Base-by-base conservation (phyloP, 2,329 filamentous ascomycete genomes). In the Chaetomium sp. region DNA sequence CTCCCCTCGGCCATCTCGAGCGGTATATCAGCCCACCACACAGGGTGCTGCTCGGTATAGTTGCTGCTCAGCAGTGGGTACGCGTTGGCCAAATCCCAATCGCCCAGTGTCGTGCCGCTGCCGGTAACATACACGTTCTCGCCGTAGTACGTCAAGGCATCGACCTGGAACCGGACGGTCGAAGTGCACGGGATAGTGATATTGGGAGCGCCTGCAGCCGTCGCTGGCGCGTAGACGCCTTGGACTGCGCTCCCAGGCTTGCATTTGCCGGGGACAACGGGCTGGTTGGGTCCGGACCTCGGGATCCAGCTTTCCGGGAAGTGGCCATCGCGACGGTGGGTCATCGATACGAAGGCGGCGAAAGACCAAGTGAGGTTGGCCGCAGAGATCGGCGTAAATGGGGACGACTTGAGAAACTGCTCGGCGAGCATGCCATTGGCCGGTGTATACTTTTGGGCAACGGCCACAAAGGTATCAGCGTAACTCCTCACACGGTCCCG, bases 401-500 rank as follows among this genome's bases (percentile, higher is more conserved):
- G 19, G 35, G 63, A 47, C 11, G 64, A 67, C 46, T 74, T 74
- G 58, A 74, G 69, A 62, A 76, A 80, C 55, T 80, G 78, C 64
- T 81, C 78, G 2, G 82, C 74, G 12, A 89, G 67, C 1, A 79
- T 79, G 12, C 87, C 87, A 58, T 84, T 80, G 1, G 74, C 59
- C 1, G 78, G 76, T 0, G 80, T 80, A 65, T 91, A 90, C 2
- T 75, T 77, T 56, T 79, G 79, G 5, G 88, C 79, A 1, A 87
- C 76, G 52, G 74, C 72, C 44, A 87, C 72, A 62, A 85, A 88
- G 32, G 75, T 76, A 48, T 84, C 80, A 9, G 80, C 83, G 53
- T 83, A 27, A 27, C 19, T 27, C 19, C 19, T 27, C 19, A 27
- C 19, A 27, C 19, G 19, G 19, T 27, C 19, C 19, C 19, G 19